These are phyloP conservation scores for Rhodamnia argentea DNA, from an alignment of 345 rosid species.

Conservation along the genomic window DNA sequence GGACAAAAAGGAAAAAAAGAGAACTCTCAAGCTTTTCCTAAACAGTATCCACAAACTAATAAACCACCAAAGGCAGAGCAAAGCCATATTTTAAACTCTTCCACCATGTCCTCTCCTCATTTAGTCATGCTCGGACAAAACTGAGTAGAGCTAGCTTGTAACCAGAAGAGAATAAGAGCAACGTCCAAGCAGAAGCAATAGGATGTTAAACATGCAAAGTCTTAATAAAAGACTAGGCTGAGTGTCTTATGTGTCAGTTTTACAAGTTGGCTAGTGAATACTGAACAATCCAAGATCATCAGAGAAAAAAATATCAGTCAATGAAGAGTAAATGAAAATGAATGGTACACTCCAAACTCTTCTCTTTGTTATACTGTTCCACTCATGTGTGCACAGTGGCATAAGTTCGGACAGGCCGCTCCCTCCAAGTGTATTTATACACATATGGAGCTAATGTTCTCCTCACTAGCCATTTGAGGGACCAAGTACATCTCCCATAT, in stretches of 20 bases:
- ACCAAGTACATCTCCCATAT: background rate
- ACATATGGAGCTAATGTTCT: background rate
- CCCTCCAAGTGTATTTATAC: constrained; percentile 24
- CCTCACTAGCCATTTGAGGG: background rate
- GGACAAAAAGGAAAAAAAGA: background rate
- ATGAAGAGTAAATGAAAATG: background rate
- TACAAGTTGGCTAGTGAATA: background rate
- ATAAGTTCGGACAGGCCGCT: background rate
- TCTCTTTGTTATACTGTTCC: constrained; percentile 23
- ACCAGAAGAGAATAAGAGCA: background rate
- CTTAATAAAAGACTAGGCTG: background rate
- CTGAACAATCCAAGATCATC: background rate
- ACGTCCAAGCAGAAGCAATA: constrained; percentile 3
- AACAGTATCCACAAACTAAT: background rate
- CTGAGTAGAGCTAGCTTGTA: background rate
- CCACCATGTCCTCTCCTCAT: background rate
- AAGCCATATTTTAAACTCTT: background rate
- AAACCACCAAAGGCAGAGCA: background rate
- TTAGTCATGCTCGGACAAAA: background rate
- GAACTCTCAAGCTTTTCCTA: background rate
- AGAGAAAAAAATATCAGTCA: background rate
- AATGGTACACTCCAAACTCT: constrained; percentile 13
- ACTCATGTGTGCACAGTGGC: constrained; percentile 11
- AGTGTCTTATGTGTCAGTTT: background rate
- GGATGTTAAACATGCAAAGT: background rate